A percentile compares a stretch with the other conserved stretches of the same genome.
These are phyloP conservation scores for Chamaecyparis obtusa DNA, from an alignment of 75 land plant genomes.

Conservation along the genomic window DNA sequence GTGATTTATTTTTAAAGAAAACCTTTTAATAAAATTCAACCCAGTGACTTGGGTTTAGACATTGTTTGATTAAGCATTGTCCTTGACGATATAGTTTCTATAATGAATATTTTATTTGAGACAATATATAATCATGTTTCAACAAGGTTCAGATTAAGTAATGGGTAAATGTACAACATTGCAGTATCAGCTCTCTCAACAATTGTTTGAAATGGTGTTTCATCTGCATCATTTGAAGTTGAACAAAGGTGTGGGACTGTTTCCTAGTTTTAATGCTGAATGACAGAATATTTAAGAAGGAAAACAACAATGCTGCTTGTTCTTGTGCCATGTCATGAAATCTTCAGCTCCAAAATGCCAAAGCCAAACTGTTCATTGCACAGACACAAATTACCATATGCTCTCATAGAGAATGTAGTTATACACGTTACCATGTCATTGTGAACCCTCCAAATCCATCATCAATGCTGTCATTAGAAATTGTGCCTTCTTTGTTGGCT, in stretches of 20 bases:
- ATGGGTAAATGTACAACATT: slow-evolving; percentile 22
- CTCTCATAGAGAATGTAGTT: slow-evolving; percentile 36
- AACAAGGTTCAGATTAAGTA: too few relatives aligned
- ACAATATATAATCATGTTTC: too few relatives aligned
- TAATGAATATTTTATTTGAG: too few relatives aligned
- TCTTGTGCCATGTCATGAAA: slow-evolving; percentile 86
- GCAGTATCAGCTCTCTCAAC: slow-evolving; percentile 22
- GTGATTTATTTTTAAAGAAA: too few relatives aligned
- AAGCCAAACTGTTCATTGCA: slow-evolving; percentile 25
- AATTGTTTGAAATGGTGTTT: slow-evolving; percentile 16
- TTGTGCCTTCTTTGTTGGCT: too few relatives aligned
- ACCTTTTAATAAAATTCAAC: too few relatives aligned
- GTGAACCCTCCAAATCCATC: too few relatives aligned
- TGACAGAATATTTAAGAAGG: neutral
- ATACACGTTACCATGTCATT: slow-evolving; percentile 49
- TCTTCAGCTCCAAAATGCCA: slow-evolving; percentile 60
- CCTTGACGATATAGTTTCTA: too few relatives aligned
- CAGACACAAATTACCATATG: slow-evolving; percentile 52
- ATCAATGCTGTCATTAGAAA: too few relatives aligned
- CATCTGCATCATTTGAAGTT: neutral
- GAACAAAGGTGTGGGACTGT: slow-evolving; percentile 2
- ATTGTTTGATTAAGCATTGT: too few relatives aligned
- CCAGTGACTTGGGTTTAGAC: too few relatives aligned
- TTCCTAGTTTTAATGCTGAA: neutral
- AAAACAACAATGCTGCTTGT: slow-evolving; percentile 7